Percentiles rank a stretch among this genome's conserved stretches.
These are phyloP conservation scores for Xylariaceae sp. DNA, from an alignment of 2,329 filamentous ascomycete species.

Conservation along the genomic window DNA sequence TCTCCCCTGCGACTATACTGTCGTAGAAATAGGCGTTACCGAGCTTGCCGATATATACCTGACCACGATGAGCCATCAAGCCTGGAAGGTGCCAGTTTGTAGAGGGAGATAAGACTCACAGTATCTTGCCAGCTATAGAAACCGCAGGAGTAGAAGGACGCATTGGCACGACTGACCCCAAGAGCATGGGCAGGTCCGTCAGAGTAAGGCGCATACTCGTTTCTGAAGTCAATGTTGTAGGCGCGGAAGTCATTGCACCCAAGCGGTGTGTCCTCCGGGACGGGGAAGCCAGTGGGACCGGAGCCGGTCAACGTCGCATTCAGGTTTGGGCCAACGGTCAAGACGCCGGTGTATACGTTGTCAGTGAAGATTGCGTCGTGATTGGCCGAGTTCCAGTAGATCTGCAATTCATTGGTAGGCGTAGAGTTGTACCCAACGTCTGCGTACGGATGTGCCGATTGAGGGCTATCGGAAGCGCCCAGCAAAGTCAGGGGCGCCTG, in stretches of 20 bases:
- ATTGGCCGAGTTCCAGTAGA: conserved; percentile 56
- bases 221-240: conserved; percentile 64
- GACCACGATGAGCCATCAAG: not conserved
- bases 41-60: conserved; percentile 62
- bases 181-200: conserved; percentile 57
- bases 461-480: conserved; percentile 47
- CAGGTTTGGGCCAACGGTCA: conserved; percentile 60
- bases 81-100: not conserved
- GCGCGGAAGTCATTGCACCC: conserved; percentile 59
- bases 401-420: conserved; percentile 43
- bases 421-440: conserved; percentile 18
- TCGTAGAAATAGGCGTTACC: conserved; percentile 63
- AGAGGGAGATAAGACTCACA: conserved; percentile 31
- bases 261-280: conserved; percentile 58
- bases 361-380: conserved; percentile 43
- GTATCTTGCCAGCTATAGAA: conserved; percentile 68
- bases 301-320: conserved; percentile 58
- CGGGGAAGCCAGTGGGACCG: conserved; percentile 57
- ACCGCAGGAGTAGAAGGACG: conserved; percentile 62
- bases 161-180: conserved; percentile 58
- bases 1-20: conserved; percentile 58
- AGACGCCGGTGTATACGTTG: conserved; percentile 58
- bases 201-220: conserved; percentile 47
- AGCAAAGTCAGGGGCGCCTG: conserved; percentile 56
- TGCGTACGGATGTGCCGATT: conserved; percentile 23